Percentiles rank a stretch among this genome's conserved stretches.
phyloP scores from a whole-genome alignment of 305 asterid species.

The Petunia hybrid region DNA sequence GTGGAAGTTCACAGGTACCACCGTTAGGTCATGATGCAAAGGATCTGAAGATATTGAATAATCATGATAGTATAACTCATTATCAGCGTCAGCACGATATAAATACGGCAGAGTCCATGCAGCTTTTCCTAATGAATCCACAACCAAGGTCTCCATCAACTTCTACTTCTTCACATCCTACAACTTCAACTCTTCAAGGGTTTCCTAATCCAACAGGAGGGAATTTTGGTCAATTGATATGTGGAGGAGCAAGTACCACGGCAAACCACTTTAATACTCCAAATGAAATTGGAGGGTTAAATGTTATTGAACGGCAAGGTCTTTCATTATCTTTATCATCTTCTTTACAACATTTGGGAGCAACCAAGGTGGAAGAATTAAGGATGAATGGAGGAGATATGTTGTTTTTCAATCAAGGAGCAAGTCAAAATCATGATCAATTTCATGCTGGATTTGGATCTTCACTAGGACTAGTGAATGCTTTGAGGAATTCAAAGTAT shows the following conservation, averaged over 20 bases:
- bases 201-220: slow-evolving; percentile 47
- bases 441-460: slow-evolving; percentile 56
- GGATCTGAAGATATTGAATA: slow-evolving; percentile 29
- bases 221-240: slow-evolving; percentile 64
- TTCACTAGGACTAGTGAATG: slow-evolving; percentile 58
- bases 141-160: slow-evolving; percentile 64
- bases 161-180: slow-evolving; percentile 47
- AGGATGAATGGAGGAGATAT: slow-evolving; percentile 50
- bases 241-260: slow-evolving; percentile 60
- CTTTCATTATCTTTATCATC: slow-evolving; percentile 86
- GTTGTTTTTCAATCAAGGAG: slow-evolving; percentile 72
- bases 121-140: slow-evolving; percentile 88
- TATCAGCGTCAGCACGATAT: slow-evolving; percentile 40
- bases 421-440: slow-evolving; percentile 12
- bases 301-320: slow-evolving; percentile 69
- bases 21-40: slow-evolving; percentile 46
- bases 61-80: slow-evolving; percentile 42
- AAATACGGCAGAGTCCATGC: slow-evolving; percentile 80
- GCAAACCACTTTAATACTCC: slow-evolving; percentile 32
- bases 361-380: slow-evolving; percentile 66
- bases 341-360: slow-evolving; percentile 57
- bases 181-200: slow-evolving; percentile 53
- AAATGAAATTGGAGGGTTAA: slow-evolving; percentile 47
- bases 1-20: slow-evolving; percentile 54
- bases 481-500: slow-evolving; percentile 72